Conservation (phyloP, 2,329 filamentous ascomycete species). For the Colletotrichum abscissum region DNA sequence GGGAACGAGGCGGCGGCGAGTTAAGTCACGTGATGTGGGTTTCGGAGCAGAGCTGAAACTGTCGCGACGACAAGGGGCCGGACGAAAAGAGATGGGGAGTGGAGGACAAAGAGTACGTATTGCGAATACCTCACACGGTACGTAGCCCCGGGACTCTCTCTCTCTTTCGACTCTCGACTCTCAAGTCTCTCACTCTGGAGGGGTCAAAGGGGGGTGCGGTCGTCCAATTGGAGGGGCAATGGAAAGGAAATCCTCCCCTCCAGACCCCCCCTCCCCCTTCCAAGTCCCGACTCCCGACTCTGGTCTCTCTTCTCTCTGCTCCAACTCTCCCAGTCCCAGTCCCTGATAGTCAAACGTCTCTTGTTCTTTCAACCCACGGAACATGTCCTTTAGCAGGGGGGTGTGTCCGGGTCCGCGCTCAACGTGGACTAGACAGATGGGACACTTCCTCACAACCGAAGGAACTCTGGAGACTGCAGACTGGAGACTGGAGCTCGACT, state of each 20-base stretch:
- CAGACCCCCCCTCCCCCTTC: background rate
- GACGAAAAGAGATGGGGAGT: constrained; percentile 17
- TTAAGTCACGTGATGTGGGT: constrained; percentile 28
- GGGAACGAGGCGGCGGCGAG: background rate
- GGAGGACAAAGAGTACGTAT: background rate
- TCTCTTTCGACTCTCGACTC: too few relatives aligned
- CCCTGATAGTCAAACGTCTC: constrained; percentile 35
- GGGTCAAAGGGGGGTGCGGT: too few relatives aligned
- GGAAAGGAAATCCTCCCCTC: background rate
- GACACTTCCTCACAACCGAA: constrained; percentile 9
- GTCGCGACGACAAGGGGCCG: constrained; percentile 30
- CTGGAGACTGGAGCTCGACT: background rate
- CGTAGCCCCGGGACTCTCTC: too few relatives aligned
- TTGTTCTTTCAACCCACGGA: constrained; percentile 29
- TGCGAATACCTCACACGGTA: background rate
- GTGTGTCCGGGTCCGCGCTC: constrained; percentile 31
- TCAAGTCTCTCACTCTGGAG: too few relatives aligned
- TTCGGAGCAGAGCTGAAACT: constrained; percentile 35
- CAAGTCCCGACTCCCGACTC: background rate
- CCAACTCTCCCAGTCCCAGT: constrained; percentile 12
- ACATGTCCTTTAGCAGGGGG: constrained; percentile 33
- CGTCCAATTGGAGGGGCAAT: background rate
- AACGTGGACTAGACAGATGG: constrained; percentile 25
- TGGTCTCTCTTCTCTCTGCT: too few relatives aligned
- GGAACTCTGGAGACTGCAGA: background rate